A percentile compares a stretch with the other conserved stretches of the same genome.
Conservation (phyloP, 1,284 basidiomycete species). For the Puccinia polysora region DNA sequence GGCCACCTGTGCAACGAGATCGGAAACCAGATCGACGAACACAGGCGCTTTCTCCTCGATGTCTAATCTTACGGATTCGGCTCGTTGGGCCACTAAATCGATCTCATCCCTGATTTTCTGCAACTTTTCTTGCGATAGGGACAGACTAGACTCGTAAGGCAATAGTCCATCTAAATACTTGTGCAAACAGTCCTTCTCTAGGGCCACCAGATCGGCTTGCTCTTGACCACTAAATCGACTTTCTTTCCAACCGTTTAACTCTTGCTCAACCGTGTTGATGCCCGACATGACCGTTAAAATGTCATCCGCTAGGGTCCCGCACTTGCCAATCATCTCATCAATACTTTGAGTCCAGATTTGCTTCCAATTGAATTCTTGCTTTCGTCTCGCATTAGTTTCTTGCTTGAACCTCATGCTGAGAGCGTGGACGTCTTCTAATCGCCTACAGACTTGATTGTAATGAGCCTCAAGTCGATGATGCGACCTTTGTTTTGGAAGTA, state of each 20-base stretch:
- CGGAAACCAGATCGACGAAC: conserved; percentile 2
- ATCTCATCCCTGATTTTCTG: neutral
- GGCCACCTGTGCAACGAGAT: conserved; percentile 2
- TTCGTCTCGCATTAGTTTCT: conserved; percentile 14
- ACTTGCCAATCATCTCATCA: neutral
- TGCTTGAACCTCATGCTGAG: conserved; percentile 7
- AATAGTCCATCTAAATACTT: neutral
- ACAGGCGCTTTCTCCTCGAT: conserved; percentile 18
- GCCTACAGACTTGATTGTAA: conserved; percentile 21
- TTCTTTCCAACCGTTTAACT: conserved; percentile 9
- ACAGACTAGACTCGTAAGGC: neutral
- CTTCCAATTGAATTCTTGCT: conserved; percentile 33
- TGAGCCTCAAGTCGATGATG: conserved; percentile 34
- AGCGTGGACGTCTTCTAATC: conserved; percentile 3
- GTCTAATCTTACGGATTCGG: conserved; percentile 2
- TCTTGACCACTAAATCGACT: conserved; percentile 4
- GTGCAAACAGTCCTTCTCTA: conserved; percentile 2
- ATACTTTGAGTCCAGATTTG: conserved; percentile 6
- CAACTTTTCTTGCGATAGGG: neutral
- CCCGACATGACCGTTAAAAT: neutral
- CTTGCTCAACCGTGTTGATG: neutral
- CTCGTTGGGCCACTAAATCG: neutral
- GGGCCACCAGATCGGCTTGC: neutral
- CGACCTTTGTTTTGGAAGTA: conserved; percentile 38
- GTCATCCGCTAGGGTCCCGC: neutral